Conservation (phyloP, 192 early-diverging fungal species). For the Cladochytrium replicatum region DNA sequence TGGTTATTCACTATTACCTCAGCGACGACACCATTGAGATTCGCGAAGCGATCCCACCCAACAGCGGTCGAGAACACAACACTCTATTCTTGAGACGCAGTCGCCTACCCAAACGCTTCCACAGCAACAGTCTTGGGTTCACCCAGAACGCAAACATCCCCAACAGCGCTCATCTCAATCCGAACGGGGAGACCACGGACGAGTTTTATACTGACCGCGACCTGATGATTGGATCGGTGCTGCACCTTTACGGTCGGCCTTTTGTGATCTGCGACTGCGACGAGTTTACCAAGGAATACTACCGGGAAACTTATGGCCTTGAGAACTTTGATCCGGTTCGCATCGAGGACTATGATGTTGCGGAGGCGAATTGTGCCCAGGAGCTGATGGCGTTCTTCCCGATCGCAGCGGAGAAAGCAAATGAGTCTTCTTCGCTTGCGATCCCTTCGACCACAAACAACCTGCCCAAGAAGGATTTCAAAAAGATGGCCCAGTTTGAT, state of each 20-base stretch:
- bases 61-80: slow-evolving; percentile 41
- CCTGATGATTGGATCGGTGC: slow-evolving; percentile 43
- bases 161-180: no score
- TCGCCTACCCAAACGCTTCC: slow-evolving; percentile 36
- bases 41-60: slow-evolving; percentile 41
- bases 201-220: slow-evolving; percentile 43
- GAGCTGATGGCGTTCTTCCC: slow-evolving; percentile 17
- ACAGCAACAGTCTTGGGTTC: slow-evolving; percentile 12
- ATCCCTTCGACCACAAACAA: slow-evolving; percentile 12
- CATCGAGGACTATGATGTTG: slow-evolving; percentile 30
- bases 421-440: no score
- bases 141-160: no score
- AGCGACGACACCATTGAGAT: slow-evolving; percentile 53
- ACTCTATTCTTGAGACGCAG: slow-evolving; percentile 42
- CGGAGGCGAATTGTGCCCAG: background rate
- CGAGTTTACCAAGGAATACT: slow-evolving; percentile 46
- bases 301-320: slow-evolving; percentile 40
- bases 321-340: slow-evolving; percentile 42
- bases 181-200: slow-evolving; percentile 9
- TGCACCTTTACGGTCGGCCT: slow-evolving; percentile 47
- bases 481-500: slow-evolving; percentile 35
- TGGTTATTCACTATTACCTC: slow-evolving; percentile 54
- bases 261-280: slow-evolving; percentile 56
- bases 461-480: slow-evolving; percentile 31
- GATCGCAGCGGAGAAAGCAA: slow-evolving; percentile 19